phyloP scores from a whole-genome alignment of 805 yeast species.

The Lipomyces lipofer region DNA sequence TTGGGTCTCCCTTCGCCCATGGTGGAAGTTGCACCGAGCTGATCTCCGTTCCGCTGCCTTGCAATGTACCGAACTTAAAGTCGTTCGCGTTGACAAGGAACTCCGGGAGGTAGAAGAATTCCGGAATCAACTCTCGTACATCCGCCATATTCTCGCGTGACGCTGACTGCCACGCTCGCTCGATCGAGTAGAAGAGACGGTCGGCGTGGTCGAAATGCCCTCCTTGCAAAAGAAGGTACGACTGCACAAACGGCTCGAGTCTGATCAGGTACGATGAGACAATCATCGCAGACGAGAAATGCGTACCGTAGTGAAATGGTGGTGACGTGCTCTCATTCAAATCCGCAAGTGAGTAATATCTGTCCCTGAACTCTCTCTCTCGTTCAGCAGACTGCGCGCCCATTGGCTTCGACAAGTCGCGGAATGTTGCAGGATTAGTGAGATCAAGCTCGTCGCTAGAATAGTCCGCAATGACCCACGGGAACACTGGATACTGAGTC shows the following conservation, averaged over 20 bases:
- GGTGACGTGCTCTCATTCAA: constrained; percentile 61
- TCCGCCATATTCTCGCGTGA: constrained; percentile 80
- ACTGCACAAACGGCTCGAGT: constrained; percentile 75
- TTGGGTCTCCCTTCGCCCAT: constrained; percentile 82
- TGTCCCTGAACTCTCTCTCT: constrained; percentile 62
- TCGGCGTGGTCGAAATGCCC: constrained; percentile 90
- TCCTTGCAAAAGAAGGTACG: constrained; percentile 77
- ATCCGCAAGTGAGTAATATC: constrained; percentile 69
- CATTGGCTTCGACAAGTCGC: constrained; percentile 87
- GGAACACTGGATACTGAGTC: constrained; percentile 89
- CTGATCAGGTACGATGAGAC: constrained; percentile 79
- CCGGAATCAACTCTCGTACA: constrained; percentile 85
- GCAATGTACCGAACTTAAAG: constrained; percentile 70
- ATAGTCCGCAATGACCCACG: constrained; percentile 88
- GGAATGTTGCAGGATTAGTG: constrained; percentile 56
- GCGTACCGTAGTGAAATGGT: constrained; percentile 91
- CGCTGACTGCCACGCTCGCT: constrained; percentile 80
- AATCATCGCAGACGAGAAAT: constrained; percentile 91
- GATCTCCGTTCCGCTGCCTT: constrained; percentile 53
- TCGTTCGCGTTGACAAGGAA: constrained; percentile 65
- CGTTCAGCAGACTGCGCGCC: constrained; percentile 75
- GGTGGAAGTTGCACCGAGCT: constrained; percentile 71
- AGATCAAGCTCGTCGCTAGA: constrained; percentile 69
- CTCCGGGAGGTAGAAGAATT: constrained; percentile 80
- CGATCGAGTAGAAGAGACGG: constrained; percentile 69